phyloP scores from a whole-genome alignment of 2,329 filamentous ascomycete species.

The Beauveria medogensis region DNA sequence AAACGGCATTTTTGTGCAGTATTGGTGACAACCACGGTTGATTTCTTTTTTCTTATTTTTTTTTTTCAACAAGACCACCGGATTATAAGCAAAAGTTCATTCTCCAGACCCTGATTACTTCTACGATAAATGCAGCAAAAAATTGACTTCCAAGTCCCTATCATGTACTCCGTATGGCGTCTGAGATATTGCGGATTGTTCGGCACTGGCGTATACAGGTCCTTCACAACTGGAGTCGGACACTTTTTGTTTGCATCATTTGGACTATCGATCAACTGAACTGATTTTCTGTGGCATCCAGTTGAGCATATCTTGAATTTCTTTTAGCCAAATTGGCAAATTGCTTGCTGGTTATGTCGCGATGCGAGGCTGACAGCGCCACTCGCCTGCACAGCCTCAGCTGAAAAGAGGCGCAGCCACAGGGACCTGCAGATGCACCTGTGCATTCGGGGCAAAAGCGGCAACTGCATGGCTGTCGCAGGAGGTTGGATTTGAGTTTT shows the following conservation, averaged over 20 bases:
- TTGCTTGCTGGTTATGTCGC: not conserved
- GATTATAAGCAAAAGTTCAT: no score
- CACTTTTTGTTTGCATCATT: not conserved
- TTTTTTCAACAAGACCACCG: no score
- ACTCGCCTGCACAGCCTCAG: not conserved
- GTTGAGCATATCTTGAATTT: not conserved
- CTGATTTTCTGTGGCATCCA: not conserved
- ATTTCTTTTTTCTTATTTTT: no score
- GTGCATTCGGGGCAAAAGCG: not conserved
- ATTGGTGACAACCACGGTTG: no score
- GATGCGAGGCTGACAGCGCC: not conserved
- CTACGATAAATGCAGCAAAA: no score
- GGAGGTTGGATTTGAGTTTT: not conserved
- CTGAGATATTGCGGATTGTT: no score
- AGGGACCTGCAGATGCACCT: no score
- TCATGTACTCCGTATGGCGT: no score
- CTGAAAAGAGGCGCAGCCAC: slow-evolving; percentile 1
- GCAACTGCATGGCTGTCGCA: not conserved
- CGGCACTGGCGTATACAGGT: no score
- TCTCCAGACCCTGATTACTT: no score
- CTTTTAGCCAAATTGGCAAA: not conserved
- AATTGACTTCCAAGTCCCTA: no score
- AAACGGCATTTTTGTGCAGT: not conserved
- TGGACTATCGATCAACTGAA: not conserved
- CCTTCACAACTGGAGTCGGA: not conserved